Evolutionary conservation across 2,329 filamentous ascomycete genomes (phyloP).

Genomic region (Colletotrichum sp.): DNA sequence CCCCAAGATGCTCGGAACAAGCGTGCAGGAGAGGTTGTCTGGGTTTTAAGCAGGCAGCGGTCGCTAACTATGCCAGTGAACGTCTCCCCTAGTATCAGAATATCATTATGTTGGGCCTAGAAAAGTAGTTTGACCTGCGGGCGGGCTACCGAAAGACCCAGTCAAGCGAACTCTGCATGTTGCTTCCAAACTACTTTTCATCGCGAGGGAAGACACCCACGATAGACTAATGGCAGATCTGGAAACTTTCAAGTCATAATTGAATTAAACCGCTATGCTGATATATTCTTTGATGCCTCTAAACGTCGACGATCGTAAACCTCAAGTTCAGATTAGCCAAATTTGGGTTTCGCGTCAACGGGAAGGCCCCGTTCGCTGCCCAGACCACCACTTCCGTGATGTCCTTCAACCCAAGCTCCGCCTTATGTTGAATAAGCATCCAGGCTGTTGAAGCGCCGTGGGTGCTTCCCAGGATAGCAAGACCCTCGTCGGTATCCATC

Average conservation of each 20-base stretch:
- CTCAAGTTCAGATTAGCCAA: neutral
- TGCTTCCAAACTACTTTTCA: neutral
- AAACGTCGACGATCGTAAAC: neutral
- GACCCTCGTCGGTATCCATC: neutral
- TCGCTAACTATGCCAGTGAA: too few relatives aligned
- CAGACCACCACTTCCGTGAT: neutral
- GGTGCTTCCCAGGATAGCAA: neutral
- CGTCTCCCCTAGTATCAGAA: too few relatives aligned
- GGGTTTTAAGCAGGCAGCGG: too few relatives aligned
- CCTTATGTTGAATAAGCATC: neutral
- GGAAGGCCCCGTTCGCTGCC: neutral
- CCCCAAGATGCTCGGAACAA: too few relatives aligned
- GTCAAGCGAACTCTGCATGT: neutral
- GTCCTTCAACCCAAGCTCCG: neutral
- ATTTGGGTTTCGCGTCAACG: neutral
- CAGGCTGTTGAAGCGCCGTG: neutral
- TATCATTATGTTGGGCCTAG: too few relatives aligned
- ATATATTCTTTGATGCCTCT: neutral
- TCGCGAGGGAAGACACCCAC: too few relatives aligned
- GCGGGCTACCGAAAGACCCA: too few relatives aligned
- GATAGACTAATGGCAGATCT: accelerated
- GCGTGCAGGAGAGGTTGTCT: too few relatives aligned
- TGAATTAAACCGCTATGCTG: neutral
- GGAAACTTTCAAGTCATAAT: neutral
- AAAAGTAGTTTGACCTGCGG: too few relatives aligned